Evolutionary conservation across 306 rosid species (phyloP), one percentile per base, ranked within the genome.

Genomic region (Senna siamea): DNA sequence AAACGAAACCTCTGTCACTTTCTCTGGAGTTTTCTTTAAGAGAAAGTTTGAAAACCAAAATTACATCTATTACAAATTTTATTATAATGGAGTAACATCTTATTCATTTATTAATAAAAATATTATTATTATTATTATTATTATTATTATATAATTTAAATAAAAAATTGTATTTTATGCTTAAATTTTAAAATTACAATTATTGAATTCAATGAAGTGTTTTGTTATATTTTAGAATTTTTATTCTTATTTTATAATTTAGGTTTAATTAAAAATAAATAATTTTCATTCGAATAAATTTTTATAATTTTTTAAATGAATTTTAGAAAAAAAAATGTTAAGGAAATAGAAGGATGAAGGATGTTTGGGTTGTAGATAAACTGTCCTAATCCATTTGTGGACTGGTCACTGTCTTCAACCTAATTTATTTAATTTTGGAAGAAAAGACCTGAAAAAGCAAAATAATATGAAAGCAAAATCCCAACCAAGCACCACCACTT

Each of bases 381-480:
- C 12, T 79, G 86, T 90, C 90, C 35, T 3, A 78, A 72, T 88
- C 84, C 20, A 73, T 75, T 62, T 6, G 87, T 34, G 60, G 83
- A 57, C 50, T 34, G 65, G 87, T 82, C 90, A 77, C 6, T 70
- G 75, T 86, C 89, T 55, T 58, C 37, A 38, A 89, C 86, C 88
- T 43, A 86, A 77, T 75, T 60, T 58, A 69, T 79, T 37, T 37
- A 26, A 18, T 72, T 77, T 64, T 9, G 1, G 0, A 46, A 54
- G 12, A 37, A 51, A 75, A 70, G 38, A 20, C 30, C 26, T 14
- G 3, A 48, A 38, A 4, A 4, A 18, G 22, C 5, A 59, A 52
- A 10, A 12, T 7, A 67, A 14, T 5, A 54, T 47, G 81, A 79
- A 83, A 72, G 77, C 78, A 37, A 66, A 74, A 66, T 35, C 54